Conservation (phyloP, 2,329 filamentous ascomycete species). For the Penicillium hesseltinei region DNA sequence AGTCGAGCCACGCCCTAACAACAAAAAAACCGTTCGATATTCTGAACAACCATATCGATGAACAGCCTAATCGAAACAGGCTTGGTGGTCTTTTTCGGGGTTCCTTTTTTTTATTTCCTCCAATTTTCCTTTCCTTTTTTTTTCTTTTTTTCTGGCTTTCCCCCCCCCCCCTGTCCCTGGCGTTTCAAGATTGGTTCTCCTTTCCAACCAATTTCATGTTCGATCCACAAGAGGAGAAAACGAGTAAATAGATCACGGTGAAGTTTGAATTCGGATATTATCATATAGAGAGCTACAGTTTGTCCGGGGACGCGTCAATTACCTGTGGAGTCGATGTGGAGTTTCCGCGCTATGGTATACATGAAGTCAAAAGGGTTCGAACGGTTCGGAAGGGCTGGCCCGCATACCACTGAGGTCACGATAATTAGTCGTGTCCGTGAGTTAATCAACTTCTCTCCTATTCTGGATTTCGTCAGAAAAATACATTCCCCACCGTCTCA, state of each 20-base stretch:
- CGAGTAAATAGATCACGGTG: neutral
- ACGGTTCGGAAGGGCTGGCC: slow-evolving; percentile 18
- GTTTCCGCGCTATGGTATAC: slow-evolving; percentile 15
- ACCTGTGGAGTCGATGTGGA: slow-evolving; percentile 16
- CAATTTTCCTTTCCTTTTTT: neutral
- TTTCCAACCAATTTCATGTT: neutral
- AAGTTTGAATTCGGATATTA: neutral
- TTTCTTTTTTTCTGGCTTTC: neutral
- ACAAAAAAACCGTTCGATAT: slow-evolving; percentile 11
- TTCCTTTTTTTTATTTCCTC: neutral
- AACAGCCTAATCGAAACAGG: neutral
- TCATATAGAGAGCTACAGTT: neutral
- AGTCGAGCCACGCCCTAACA: neutral
- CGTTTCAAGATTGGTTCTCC: neutral
- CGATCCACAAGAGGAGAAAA: neutral
- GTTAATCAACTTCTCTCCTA: neutral
- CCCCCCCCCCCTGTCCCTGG: neutral
- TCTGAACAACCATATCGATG: slow-evolving; percentile 9
- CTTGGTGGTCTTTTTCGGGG: slow-evolving; percentile 2
- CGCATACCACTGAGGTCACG: slow-evolving; percentile 14
- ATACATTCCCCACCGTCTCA: neutral
- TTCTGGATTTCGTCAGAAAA: slow-evolving; percentile 3
- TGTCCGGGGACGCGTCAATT: neutral
- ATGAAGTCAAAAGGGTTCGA: slow-evolving; percentile 17
- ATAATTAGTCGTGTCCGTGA: slow-evolving; percentile 6